phyloP scores from a whole-genome alignment of 2,329 filamentous ascomycete genomes.

The Colletotrichum neosansevieriae region DNA sequence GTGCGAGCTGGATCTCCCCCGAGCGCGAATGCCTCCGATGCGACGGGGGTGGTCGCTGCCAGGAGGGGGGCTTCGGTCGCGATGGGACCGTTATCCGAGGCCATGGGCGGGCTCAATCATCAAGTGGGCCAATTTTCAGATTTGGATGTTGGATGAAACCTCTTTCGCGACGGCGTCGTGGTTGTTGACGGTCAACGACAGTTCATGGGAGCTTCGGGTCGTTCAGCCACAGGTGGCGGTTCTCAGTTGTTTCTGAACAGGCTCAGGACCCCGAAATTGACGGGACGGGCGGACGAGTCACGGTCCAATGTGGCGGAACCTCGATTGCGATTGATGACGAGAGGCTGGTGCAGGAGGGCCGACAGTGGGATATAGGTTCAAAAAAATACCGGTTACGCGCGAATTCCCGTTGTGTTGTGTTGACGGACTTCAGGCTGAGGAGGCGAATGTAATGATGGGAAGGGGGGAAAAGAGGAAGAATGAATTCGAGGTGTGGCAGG shows the following conservation, averaged over 20 bases:
- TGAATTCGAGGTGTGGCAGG: constrained; percentile 39
- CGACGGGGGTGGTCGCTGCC: constrained; percentile 51
- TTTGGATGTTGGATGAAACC: constrained; percentile 1
- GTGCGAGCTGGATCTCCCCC: constrained; percentile 50
- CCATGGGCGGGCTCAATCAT: constrained; percentile 55
- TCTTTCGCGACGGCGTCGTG: constrained; percentile 31
- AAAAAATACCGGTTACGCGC: constrained; percentile 14
- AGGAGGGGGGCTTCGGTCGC: constrained; percentile 63
- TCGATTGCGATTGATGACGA: constrained; percentile 23
- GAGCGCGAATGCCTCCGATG: constrained; percentile 55
- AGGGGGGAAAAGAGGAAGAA: constrained; percentile 30
- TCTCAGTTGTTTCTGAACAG: constrained; percentile 27
- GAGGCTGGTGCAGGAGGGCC: constrained; percentile 23
- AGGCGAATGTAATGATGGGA: constrained; percentile 30
- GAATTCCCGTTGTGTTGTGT: neutral
- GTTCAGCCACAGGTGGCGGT: constrained; percentile 40
- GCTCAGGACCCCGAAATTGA: constrained; percentile 37
- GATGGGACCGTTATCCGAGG: constrained; percentile 65
- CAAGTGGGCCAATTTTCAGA: constrained; percentile 18
- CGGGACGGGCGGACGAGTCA: constrained; percentile 39
- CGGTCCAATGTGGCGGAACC: constrained; percentile 38
- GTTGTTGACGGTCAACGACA: constrained; percentile 34
- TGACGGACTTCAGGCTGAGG: constrained; percentile 7
- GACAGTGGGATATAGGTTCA: neutral
- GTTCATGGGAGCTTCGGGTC: constrained; percentile 38